Evolutionary conservation across 257 asterid species (phyloP).

Genomic region (Nicotiana benthamiana): DNA sequence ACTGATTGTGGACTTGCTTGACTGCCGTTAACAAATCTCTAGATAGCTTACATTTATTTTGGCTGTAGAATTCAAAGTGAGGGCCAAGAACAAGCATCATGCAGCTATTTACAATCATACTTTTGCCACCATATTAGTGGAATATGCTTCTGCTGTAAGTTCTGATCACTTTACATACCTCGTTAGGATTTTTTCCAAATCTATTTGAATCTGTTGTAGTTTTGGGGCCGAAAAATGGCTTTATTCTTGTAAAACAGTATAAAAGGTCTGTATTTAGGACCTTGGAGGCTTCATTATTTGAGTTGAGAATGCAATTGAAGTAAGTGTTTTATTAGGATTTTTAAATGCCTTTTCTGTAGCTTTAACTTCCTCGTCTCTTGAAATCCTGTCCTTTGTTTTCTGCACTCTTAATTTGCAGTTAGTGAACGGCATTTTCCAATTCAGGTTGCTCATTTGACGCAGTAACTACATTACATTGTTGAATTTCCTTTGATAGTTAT

Average conservation of each 20-base stretch:
- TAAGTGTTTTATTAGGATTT: not conserved
- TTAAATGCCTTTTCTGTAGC: not conserved
- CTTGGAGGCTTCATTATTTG: not conserved
- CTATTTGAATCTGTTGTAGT: not conserved
- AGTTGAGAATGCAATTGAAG: not conserved
- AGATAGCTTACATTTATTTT: conserved; percentile 3
- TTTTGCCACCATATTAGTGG: conserved; percentile 68
- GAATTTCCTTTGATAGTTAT: not conserved
- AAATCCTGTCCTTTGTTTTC: not conserved
- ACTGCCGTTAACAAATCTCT: not conserved
- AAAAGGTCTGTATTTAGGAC: not conserved
- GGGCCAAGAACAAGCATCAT: conserved; percentile 33
- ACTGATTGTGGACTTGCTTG: not conserved
- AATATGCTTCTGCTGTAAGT: conserved; percentile 97
- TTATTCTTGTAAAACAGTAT: not conserved
- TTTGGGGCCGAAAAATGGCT: conserved; percentile 6
- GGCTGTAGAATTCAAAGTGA: conserved; percentile 55
- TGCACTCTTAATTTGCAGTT: not conserved
- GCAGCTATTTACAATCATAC: conserved; percentile 58
- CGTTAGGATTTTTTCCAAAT: not conserved
- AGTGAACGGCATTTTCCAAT: not conserved
- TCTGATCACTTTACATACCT: not conserved
- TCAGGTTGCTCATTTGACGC: not conserved
- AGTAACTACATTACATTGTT: not conserved
- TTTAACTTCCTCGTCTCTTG: not conserved